phyloP scores from a whole-genome alignment of 192 early-diverging fungal genomes.

The Podila verticillata region DNA sequence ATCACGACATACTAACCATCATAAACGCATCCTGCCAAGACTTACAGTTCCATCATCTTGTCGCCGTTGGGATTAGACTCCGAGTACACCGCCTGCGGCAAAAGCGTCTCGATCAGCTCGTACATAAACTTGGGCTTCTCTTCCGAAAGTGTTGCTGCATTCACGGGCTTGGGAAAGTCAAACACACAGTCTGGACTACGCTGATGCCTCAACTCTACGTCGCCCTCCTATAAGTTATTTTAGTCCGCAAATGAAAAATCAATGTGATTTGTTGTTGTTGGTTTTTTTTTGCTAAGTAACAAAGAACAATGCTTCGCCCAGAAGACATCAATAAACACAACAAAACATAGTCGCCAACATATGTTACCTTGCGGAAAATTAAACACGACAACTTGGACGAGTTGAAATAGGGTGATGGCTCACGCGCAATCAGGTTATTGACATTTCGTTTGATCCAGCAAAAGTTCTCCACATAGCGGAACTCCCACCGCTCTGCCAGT shows the following conservation, averaged over 20 bases:
- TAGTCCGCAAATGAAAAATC: neutral
- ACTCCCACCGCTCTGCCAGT: conserved; percentile 80
- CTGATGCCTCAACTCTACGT: conserved; percentile 92
- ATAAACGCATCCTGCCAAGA: conserved; percentile 4
- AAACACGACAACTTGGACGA: conserved; percentile 89
- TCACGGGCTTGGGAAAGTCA: conserved; percentile 88
- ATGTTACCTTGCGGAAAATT: conserved; percentile 87
- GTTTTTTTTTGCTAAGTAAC: neutral
- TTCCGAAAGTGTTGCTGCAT: conserved; percentile 61
- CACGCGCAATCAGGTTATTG: conserved; percentile 82
- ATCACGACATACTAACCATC: neutral
- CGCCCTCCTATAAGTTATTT: conserved; percentile 69
- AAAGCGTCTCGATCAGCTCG: conserved; percentile 87
- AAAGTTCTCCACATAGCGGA: conserved; percentile 97
- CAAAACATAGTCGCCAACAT: neutral
- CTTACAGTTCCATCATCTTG: conserved; percentile 85
- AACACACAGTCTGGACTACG: conserved; percentile 94
- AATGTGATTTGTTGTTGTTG: too few relatives aligned
- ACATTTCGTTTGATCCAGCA: conserved; percentile 90
- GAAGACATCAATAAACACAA: neutral
- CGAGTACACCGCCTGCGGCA: conserved; percentile 79
- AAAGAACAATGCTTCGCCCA: neutral
- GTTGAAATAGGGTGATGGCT: conserved; percentile 80
- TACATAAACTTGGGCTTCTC: conserved; percentile 89
- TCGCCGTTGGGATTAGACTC: conserved; percentile 70